These are phyloP conservation scores for Melanogaster broomeanus DNA, from an alignment of 768 basidiomycete genomes.

Conservation along the genomic window DNA sequence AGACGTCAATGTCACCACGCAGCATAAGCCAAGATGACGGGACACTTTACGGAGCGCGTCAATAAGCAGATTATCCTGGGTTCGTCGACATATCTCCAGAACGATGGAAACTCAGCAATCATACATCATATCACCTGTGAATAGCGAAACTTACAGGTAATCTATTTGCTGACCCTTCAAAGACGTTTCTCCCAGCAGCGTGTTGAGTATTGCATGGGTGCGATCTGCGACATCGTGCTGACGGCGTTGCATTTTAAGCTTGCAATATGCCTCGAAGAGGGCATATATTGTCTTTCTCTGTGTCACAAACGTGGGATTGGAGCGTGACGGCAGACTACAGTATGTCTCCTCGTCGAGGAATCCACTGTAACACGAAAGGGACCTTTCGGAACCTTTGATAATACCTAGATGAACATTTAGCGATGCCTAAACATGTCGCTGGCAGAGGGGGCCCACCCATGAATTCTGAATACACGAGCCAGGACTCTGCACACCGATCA, in stretches of 20 bases:
- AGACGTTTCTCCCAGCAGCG: constrained; percentile 26
- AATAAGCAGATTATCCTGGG: constrained; percentile 69
- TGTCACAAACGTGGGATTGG: constrained; percentile 54
- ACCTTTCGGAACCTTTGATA: constrained; percentile 65
- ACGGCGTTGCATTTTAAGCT: constrained; percentile 40
- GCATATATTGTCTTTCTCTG: constrained; percentile 50
- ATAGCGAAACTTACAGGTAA: constrained; percentile 48
- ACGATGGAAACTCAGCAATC: not conserved
- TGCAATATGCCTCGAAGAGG: constrained; percentile 54
- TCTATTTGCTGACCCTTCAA: constrained; percentile 49
- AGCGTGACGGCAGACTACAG: constrained; percentile 47
- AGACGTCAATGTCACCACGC: constrained; percentile 6
- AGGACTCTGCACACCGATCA: constrained; percentile 48
- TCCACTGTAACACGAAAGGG: constrained; percentile 36
- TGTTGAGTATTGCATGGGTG: constrained; percentile 52
- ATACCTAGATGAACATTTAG: constrained; percentile 40
- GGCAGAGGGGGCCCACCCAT: constrained; percentile 47
- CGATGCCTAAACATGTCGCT: not conserved
- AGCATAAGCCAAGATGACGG: not conserved
- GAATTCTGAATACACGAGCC: constrained; percentile 64
- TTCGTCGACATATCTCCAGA: constrained; percentile 64
- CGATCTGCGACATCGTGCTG: constrained; percentile 64
- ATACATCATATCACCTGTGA: not conserved
- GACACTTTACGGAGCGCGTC: constrained; percentile 55
- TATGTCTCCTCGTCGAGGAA: constrained; percentile 50